Evolutionary conservation across 2,329 filamentous ascomycete genomes (phyloP), one percentile per base, ranked within the genome.

Genomic region (Ascochyta fabae): DNA sequence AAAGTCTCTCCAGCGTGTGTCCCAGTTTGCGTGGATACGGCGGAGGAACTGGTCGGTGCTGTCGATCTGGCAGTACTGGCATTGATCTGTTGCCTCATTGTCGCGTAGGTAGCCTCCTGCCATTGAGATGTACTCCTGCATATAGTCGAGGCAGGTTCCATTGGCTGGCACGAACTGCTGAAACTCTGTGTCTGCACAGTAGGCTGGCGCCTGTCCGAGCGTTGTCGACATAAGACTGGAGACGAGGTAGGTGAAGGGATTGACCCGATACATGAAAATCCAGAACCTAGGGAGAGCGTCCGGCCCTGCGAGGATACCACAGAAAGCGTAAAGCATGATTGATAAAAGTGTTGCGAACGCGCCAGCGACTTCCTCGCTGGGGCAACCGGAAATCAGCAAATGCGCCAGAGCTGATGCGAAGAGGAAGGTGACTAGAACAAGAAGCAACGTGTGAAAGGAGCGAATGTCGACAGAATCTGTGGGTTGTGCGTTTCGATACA

Each of bases 201-300:
- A 77, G 36, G 86, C 83, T 3, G 75, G 63, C 1, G 78, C 79
- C 0, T 69, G 69, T 0, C 78, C 76, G 0, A 88, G 70, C 49
- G 75, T 71, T 0, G 76, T 70, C 1, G 71, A 60, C 26, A 78
- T 88, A 58, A 90, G 86, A 0, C 86, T 86, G 0, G 83, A 86
- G 7, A 86, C 79, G 9, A 84, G 80, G 72, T 90, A 91, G 0
- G 86, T 89, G 58, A 90, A 86, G 0, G 87, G 88, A 0, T 83
- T 86, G 16, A 86, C 79, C 19, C 85, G 81, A 72, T 91, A 89
- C 88, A 92, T 91, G 77, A 90, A 92, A 62, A 86, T 87, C 89
- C 89, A 92, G 78, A 92, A 92, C 0, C 84, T 79, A 0, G 89
- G 88, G 1, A 92, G 78, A 0, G 80, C 79, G 2, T 71, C 57